Conservation (phyloP, 495 filamentous ascomycete species). For the Penicillium atrosanguineum region DNA sequence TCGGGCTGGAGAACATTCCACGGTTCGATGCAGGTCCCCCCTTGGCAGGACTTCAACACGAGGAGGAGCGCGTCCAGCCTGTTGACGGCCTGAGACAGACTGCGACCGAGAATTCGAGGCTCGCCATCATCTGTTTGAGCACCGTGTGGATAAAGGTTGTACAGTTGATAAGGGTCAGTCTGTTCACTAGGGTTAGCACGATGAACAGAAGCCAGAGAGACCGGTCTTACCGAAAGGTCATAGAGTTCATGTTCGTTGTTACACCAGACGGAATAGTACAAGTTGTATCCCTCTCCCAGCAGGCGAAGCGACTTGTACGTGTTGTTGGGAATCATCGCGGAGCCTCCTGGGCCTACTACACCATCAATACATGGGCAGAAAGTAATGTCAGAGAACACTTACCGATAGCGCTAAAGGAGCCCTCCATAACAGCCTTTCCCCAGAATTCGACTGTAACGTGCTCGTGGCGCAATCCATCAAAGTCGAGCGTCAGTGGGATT, state of each 20-base stretch:
- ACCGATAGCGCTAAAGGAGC: conserved; percentile 35
- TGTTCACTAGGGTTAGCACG: conserved; percentile 14
- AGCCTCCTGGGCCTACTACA: conserved; percentile 21
- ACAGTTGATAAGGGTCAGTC: conserved; percentile 59
- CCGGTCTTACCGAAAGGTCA: conserved; percentile 48
- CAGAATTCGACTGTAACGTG: conserved; percentile 68
- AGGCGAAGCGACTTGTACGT: conserved; percentile 65
- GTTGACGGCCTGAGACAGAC: conserved; percentile 40
- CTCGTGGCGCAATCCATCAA: conserved; percentile 50
- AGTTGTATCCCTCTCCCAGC: conserved; percentile 49
- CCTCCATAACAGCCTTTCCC: conserved; percentile 54
- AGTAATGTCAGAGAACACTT: neutral
- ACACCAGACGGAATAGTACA: conserved; percentile 68
- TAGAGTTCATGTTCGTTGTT: conserved; percentile 64
- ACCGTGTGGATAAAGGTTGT: conserved; percentile 51
- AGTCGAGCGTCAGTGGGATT: conserved; percentile 43
- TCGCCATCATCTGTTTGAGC: conserved; percentile 5
- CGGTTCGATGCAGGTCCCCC: conserved; percentile 52
- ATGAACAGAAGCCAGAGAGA: neutral
- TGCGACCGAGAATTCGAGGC: conserved; percentile 42
- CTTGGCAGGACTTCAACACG: conserved; percentile 64
- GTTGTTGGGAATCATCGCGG: conserved; percentile 44
- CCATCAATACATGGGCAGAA: neutral
- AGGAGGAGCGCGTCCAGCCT: conserved; percentile 61
- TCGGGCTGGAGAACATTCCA: conserved; percentile 59